Percentiles rank a stretch among this genome's conserved stretches.
These are phyloP conservation scores for Chlamydomonas applanata DNA, from an alignment of 139 green algal genomes.

Conservation along the genomic window DNA sequence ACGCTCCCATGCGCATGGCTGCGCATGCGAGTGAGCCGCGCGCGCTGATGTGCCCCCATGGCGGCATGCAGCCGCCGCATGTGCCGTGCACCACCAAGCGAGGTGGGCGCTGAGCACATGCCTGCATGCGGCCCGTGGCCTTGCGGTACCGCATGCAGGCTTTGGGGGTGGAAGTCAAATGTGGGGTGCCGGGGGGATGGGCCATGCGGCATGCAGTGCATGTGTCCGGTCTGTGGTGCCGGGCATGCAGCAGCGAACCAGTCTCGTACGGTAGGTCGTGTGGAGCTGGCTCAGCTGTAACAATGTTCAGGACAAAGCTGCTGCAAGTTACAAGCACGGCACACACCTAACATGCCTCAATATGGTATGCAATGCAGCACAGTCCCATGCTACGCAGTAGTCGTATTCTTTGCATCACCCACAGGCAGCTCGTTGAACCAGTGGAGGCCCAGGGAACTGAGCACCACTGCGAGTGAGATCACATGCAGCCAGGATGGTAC, in stretches of 20 bases:
- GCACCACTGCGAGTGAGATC: conserved; percentile 40
- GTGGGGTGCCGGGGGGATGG: neutral
- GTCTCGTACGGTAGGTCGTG: too few relatives aligned
- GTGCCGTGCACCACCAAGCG: neutral
- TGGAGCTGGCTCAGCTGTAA: too few relatives aligned
- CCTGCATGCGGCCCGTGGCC: neutral
- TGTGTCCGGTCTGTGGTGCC: too few relatives aligned
- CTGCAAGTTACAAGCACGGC: too few relatives aligned
- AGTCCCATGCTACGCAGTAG: too few relatives aligned
- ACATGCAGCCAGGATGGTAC: too few relatives aligned
- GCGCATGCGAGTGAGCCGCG: neutral
- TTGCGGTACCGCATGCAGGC: neutral
- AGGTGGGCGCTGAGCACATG: neutral
- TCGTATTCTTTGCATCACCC: conserved; percentile 16
- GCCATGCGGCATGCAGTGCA: too few relatives aligned
- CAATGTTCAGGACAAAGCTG: too few relatives aligned
- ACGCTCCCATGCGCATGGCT: neutral
- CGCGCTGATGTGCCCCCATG: neutral
- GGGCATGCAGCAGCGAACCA: too few relatives aligned
- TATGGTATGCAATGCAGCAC: too few relatives aligned
- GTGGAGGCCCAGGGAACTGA: conserved; percentile 72
- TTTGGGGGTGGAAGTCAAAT: too few relatives aligned
- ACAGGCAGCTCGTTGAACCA: conserved; percentile 82
- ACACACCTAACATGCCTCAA: too few relatives aligned
- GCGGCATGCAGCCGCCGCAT: neutral